Evolutionary conservation across 2,329 filamentous ascomycete species (phyloP).

Genomic region (Hypoxylon sp.): DNA sequence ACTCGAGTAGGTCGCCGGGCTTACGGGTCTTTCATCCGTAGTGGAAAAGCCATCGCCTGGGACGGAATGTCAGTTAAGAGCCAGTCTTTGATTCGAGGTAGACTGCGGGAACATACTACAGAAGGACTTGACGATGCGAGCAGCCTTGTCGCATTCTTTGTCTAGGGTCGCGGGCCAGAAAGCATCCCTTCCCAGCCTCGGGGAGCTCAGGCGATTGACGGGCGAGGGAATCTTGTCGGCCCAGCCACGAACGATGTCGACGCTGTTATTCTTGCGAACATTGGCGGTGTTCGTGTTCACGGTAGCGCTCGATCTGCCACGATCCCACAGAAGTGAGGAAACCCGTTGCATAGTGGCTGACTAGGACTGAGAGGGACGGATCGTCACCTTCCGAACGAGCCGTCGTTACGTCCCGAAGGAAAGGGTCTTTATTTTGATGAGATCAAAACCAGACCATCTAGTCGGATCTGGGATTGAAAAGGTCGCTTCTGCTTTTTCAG

Average conservation of each 20-base stretch:
- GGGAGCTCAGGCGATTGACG: slow-evolving; percentile 72
- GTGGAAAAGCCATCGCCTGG: slow-evolving; percentile 65
- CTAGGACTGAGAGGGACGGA: slow-evolving; percentile 26
- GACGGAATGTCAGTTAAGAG: slow-evolving; percentile 21
- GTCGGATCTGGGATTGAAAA: slow-evolving; percentile 16
- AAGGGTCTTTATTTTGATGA: slow-evolving; percentile 13
- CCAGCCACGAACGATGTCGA: slow-evolving; percentile 55
- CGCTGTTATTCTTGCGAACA: slow-evolving; percentile 43
- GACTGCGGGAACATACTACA: slow-evolving; percentile 68
- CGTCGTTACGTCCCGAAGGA: slow-evolving; percentile 19
- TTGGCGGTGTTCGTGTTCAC: slow-evolving; percentile 50
- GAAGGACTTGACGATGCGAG: slow-evolving; percentile 87
- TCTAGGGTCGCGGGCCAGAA: slow-evolving; percentile 89
- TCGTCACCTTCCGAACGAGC: slow-evolving; percentile 26
- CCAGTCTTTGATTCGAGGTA: slow-evolving; percentile 22
- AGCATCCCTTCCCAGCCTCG: slow-evolving; percentile 71
- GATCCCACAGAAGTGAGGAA: slow-evolving; percentile 53
- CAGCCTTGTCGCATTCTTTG: slow-evolving; percentile 90
- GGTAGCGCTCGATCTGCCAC: slow-evolving; percentile 41
- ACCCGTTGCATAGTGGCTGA: slow-evolving; percentile 54
- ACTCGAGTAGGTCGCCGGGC: slow-evolving; percentile 44
- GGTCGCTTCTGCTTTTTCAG: slow-evolving; percentile 11
- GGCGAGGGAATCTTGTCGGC: slow-evolving; percentile 63
- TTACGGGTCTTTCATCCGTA: slow-evolving; percentile 49
- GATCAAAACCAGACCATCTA: slow-evolving; percentile 16